phyloP scores from a whole-genome alignment of 345 rosid genomes.

The Salix suchowensis region DNA sequence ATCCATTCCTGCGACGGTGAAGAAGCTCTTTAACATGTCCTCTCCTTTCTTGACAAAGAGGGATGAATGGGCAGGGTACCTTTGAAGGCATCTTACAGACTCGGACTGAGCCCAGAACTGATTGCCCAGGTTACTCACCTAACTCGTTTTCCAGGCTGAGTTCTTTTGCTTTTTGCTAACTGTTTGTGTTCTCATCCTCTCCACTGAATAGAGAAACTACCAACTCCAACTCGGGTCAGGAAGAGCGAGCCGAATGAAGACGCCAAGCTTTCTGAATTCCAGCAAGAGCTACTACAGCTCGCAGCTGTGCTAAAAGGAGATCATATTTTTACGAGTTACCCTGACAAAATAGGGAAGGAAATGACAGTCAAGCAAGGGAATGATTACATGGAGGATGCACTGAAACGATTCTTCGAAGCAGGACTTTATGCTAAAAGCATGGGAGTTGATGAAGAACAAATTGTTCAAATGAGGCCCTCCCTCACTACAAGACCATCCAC shows the following conservation, averaged over 20 bases:
- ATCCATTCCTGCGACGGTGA: conserved; percentile 86
- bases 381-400: conserved; percentile 75
- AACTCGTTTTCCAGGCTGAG: neutral
- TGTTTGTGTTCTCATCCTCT: neutral
- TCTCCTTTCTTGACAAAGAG: conserved; percentile 72
- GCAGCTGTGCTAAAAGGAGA: conserved; percentile 83
- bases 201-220: conserved; percentile 40
- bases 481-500: conserved; percentile 58
- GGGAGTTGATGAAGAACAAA: conserved; percentile 74
- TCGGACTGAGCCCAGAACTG: conserved; percentile 63
- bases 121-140: conserved; percentile 54
- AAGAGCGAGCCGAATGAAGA: conserved; percentile 55
- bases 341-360: conserved; percentile 41
- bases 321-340: conserved; percentile 43
- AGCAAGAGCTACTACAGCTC: conserved; percentile 68
- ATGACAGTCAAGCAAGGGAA: conserved; percentile 82
- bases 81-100: conserved; percentile 61
- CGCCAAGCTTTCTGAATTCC: conserved; percentile 69
- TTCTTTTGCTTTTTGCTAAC: neutral
- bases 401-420: conserved; percentile 62
- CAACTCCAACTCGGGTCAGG: conserved; percentile 59
- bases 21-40: conserved; percentile 64
- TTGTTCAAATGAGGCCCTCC: conserved; percentile 79
- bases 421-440: conserved; percentile 57
- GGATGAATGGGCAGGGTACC: conserved; percentile 86